Evolutionary conservation across 2,329 filamentous ascomycete genomes (phyloP), one percentile per base, ranked within the genome.

Genomic region (Remersonia thermophila): DNA sequence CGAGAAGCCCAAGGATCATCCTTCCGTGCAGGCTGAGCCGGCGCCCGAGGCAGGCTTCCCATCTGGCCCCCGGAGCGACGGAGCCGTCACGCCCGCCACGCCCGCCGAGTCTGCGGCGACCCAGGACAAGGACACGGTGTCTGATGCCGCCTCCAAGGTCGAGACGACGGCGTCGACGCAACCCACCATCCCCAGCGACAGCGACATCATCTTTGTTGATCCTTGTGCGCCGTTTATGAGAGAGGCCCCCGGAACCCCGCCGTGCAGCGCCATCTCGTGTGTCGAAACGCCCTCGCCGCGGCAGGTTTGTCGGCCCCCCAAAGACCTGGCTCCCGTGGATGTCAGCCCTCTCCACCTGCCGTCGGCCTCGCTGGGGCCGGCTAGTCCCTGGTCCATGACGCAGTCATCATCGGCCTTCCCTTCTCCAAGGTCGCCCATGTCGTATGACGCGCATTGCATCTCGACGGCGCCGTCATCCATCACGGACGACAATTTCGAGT

Each of bases 391-490:
- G 36, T 72, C 81, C 28, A 71, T 73, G 41, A 69, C 71, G 34
- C 68, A 73, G 44, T 23, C 20, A 9, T 63, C 75, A 33, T 74
- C 81, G 1, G 81, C 81, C 0, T 69, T 77, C 51, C 70, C 80
- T 1, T 85, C 81, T 4, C 82, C 81, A 0, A 72, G 80, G 36
- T 71, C 79, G 41, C 65, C 77, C 39, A 63, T 82, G 56, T 77
- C 74, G 3, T 77, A 83, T 37, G 82, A 87, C 44, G 73, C 73
- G 1, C 77, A 82, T 36, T 71, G 79, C 14, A 71, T 85, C 18
- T 83, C 80, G 5, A 86, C 82, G 2, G 77, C 82, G 2, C 75
- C 80, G 5, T 87, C 82, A 1, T 86, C 81, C 0, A 64, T 80
- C 30, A 71, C 73, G 1, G 82, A 86, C 43, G 80, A 80, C 45